Percentiles rank a stretch among this genome's conserved stretches.
phyloP scores from a whole-genome alignment of 2,329 filamentous ascomycete species.

The Aspergillus sp. region DNA sequence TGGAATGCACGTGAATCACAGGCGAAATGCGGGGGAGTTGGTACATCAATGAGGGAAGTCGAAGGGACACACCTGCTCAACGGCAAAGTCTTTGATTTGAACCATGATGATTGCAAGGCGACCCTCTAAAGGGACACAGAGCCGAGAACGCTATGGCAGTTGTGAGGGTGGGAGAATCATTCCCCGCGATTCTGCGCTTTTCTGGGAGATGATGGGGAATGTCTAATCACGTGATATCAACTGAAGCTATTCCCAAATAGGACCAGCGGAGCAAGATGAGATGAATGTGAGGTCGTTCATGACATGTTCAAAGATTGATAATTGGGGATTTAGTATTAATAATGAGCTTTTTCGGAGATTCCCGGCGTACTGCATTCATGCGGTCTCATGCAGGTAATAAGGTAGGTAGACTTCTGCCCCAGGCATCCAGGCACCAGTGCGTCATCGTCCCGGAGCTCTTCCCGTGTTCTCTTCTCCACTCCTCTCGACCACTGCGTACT shows the following conservation, averaged over 20 bases:
- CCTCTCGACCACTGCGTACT: not conserved
- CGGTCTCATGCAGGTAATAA: not conserved
- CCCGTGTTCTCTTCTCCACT: not conserved
- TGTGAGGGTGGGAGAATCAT: no score
- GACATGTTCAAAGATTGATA: not conserved
- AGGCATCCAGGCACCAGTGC: slow-evolving; percentile 15
- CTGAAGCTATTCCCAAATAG: not conserved
- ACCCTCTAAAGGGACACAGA: no score
- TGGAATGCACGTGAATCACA: not conserved
- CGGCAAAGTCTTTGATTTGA: slow-evolving; percentile 45
- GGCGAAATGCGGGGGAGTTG: slow-evolving; percentile 45
- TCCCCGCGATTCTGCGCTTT: no score
- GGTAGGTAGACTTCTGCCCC: slow-evolving; percentile 17
- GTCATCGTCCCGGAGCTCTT: not conserved
- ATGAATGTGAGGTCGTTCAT: not conserved
- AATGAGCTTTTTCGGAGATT: no score
- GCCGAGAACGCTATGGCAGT: no score
- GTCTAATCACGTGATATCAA: not conserved
- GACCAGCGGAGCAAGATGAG: not conserved
- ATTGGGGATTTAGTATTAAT: no score
- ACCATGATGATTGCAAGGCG: slow-evolving; percentile 31
- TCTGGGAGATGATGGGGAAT: not conserved
- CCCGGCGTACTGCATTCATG: not conserved
- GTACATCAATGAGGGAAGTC: slow-evolving; percentile 30
- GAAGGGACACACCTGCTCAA: slow-evolving; percentile 61